Percentiles rank a stretch among this genome's conserved stretches.
Evolutionary conservation across 352 stramenopile species (phyloP).

Genomic region (Phytophthora citricola): DNA sequence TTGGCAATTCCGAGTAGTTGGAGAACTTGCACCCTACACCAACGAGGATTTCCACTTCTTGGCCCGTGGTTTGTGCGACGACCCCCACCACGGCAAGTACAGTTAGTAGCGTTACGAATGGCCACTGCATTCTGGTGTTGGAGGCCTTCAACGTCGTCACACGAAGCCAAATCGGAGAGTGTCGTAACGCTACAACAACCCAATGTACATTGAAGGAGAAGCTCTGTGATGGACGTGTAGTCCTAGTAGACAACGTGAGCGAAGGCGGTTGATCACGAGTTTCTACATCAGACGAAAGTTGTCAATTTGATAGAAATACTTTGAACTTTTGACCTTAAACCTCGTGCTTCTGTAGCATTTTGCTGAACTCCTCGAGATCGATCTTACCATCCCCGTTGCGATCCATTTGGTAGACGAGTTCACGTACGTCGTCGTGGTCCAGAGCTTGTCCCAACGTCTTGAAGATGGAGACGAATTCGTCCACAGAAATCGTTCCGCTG

Average conservation of each 20-base stretch:
- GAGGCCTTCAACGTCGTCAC: conserved; percentile 1
- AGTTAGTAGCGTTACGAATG: conserved; percentile 17
- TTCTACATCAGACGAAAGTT: conserved; percentile 14
- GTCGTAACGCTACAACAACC: conserved; percentile 20
- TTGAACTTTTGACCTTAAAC: conserved; percentile 37
- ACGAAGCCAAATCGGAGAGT: conserved; percentile 36
- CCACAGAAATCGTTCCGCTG: conserved; percentile 71
- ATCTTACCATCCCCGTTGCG: conserved; percentile 81
- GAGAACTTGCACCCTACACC: conserved; percentile 62
- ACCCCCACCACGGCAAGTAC: conserved; percentile 4
- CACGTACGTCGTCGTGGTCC: conserved; percentile 75
- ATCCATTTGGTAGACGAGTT: conserved; percentile 81
- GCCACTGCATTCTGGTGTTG: conserved; percentile 23
- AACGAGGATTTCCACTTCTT: conserved; percentile 41
- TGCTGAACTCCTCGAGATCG: conserved; percentile 73
- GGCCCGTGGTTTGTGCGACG: conserved; percentile 16
- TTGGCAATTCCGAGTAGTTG: conserved; percentile 52
- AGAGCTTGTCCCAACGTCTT: conserved; percentile 73
- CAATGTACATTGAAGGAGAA: conserved; percentile 31
- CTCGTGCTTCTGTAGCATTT: conserved; percentile 80
- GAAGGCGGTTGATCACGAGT: not conserved
- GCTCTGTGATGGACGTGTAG: conserved; percentile 15
- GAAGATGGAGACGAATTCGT: conserved; percentile 81
- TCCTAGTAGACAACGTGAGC: not conserved
- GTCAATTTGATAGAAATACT: conserved; percentile 5